Evolutionary conservation across 345 rosid genomes (phyloP), one percentile per base, ranked within the genome.

Genomic region (Arabidopsis arenosa): DNA sequence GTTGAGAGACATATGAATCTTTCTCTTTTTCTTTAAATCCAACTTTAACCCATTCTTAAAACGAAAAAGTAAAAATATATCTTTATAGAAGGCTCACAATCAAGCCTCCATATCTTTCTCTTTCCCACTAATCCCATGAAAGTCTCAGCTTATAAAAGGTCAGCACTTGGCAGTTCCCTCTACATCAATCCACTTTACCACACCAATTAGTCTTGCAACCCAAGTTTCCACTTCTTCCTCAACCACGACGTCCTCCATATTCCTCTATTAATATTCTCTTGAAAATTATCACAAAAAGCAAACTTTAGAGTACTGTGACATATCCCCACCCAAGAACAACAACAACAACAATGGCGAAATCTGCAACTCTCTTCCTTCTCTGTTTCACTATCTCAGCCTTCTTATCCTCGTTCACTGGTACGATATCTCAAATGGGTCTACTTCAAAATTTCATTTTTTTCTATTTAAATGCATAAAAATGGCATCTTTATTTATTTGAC

Each of bases 331-430:
- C n/a, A 54, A 51, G 40, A 75, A 75, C 14, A 40, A 41, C 47
- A 41, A 41, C n/a, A 68, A 63, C 48, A 67, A 68, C 73, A 66
- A 86, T 87, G 90, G 14, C 73, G 6, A 65, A 78, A 57, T 64
- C 72, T 76, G 73, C 79, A 39, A 23, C 65, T 63, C 48, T 78
- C 59, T 37, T 70, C 63, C 77, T 83, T 64, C 55, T 86, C 67
- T 47, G 82, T 43, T 66, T 36, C 71, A 53, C 84, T 26, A 55
- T 74, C 43, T 69, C 78, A 37, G 2, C 72, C 80, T 55, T 52
- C 23, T 68, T 71, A 11, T 61, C 70, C 36, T 56, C 70, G 43
- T 10, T 64, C 67, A 73, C 76, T 70, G 73, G 93, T 86, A 83
- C 66, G 0, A 15, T 14, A 14, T 9, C 9, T 21, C 21, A 21